These are phyloP conservation scores for Diaporthe australafricana DNA, from an alignment of 2,329 filamentous ascomycete species.

Conservation along the genomic window DNA sequence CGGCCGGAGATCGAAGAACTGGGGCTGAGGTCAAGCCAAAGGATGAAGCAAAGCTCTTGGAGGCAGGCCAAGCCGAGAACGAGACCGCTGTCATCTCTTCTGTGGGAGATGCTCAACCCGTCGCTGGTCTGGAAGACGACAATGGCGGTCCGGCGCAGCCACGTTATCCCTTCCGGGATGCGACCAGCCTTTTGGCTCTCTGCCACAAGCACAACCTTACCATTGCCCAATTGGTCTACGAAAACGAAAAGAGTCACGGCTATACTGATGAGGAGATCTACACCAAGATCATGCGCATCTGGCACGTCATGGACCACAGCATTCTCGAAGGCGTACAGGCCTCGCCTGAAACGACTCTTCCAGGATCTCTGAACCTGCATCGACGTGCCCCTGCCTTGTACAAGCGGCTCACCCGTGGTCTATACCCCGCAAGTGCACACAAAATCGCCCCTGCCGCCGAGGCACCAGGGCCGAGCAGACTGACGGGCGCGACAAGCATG, in stretches of 20 bases:
- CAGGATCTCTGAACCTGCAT: slow-evolving; percentile 60
- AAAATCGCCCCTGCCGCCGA: slow-evolving; percentile 28
- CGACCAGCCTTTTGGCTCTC: slow-evolving; percentile 56
- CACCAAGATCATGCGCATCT: slow-evolving; percentile 59
- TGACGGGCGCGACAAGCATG: slow-evolving; percentile 25
- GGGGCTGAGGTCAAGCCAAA: slow-evolving; percentile 56
- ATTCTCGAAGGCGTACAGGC: slow-evolving; percentile 62
- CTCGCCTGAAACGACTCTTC: slow-evolving; percentile 53
- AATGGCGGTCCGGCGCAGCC: slow-evolving; percentile 47
- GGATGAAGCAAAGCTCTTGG: slow-evolving; percentile 40
- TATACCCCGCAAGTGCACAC: slow-evolving; percentile 52
- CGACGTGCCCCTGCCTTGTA: slow-evolving; percentile 60
- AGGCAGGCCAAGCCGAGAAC: slow-evolving; percentile 1
- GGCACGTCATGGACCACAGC: slow-evolving; percentile 64
- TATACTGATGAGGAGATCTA: slow-evolving; percentile 62
- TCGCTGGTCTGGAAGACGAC: slow-evolving; percentile 28
- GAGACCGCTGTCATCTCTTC: slow-evolving; percentile 38
- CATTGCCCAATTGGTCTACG: slow-evolving; percentile 63
- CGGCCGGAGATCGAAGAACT: slow-evolving; percentile 57
- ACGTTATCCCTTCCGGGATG: slow-evolving; percentile 60
- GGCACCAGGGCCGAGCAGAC: slow-evolving; percentile 2
- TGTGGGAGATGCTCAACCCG: slow-evolving; percentile 36
- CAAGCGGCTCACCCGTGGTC: slow-evolving; percentile 55
- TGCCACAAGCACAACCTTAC: slow-evolving; percentile 63
- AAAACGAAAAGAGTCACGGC: slow-evolving; percentile 63